Base-by-base conservation (phyloP, 78 protist genomes). In the Dictyostelium purpureum region DNA sequence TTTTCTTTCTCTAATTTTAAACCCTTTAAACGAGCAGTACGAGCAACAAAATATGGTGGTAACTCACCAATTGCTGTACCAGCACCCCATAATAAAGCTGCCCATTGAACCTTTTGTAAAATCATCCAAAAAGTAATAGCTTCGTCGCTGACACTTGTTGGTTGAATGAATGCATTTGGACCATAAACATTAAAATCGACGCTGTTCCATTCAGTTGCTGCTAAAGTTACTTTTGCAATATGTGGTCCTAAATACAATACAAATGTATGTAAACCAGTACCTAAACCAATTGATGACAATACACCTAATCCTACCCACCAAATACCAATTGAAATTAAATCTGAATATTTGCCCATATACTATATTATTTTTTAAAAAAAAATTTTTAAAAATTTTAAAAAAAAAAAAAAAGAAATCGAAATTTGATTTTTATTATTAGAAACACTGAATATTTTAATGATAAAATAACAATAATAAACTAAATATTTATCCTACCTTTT, bases 11-110 rank as follows among this genome's bases (percentile, higher is more conserved):
- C 93, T 40, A 94, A 69, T 49, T 61, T 51, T 61, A 76, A 69
- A 35, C 87, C 78, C 24, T 79, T 71, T 45, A 92, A 37, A 49
- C 91, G 38, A 24, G 90, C 96, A 5, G 83, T 85, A 35, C 95
- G 69, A 21, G 97, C 96, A 7, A 96, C 77, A 59, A 94, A 81
- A 71, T 96, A 96, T 19, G 98, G 98, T 57, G 98, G 98, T 69
- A 96, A 79, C 73, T 96, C 97, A 33, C 98, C 98, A 52, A 96
- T 79, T 28, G 98, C 98, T 0, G 98, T 97, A 52, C 98, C 98
- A 14, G 87, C 79, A 43, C 98, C 98, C 98, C 98, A 97, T 45
- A 87, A 38, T 51, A 94, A 16, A 21, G 94, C 94, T 24, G 88
- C 94, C 26, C 81, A 19, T 69, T 90, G 94, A 21, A 90, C 70